These are phyloP conservation scores for Physaria fendleri DNA, from an alignment of 345 rosid species.

Conservation along the genomic window DNA sequence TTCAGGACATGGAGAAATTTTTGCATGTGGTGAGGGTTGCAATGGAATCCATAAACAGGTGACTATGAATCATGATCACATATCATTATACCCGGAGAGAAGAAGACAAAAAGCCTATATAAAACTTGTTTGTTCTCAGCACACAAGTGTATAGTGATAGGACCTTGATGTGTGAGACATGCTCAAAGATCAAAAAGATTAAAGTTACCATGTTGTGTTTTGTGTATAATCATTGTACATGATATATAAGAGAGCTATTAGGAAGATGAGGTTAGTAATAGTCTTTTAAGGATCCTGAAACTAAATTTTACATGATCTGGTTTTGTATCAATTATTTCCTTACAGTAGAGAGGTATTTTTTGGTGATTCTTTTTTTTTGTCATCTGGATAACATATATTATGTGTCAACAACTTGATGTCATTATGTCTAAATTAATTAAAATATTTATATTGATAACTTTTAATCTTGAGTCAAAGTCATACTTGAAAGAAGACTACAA, in stretches of 20 bases:
- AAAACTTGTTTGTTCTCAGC: neutral
- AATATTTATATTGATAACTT: too few relatives aligned
- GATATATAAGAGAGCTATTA: neutral
- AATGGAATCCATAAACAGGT: slow-evolving; percentile 62
- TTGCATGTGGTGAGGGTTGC: slow-evolving; percentile 78
- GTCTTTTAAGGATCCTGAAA: neutral
- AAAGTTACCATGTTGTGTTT: neutral
- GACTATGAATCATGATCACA: slow-evolving; percentile 5
- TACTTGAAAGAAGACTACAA: too few relatives aligned
- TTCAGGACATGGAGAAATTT: slow-evolving; percentile 81
- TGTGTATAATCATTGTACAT: neutral
- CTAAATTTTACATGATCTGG: neutral
- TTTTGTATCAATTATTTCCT: neutral
- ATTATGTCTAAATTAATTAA: too few relatives aligned
- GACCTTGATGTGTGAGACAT: slow-evolving; percentile 12
- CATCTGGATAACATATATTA: too few relatives aligned
- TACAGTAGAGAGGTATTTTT: neutral
- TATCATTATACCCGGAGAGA: neutral
- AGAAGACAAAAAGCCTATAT: neutral
- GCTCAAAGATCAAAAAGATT: neutral
- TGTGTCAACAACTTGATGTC: too few relatives aligned
- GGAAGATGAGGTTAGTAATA: neutral
- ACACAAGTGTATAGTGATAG: slow-evolving; percentile 7
- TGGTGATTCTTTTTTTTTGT: neutral
- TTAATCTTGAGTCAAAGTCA: too few relatives aligned